Evolutionary conservation across 106 monocot species (phyloP).

Genomic region (Hemerocallis citrina): DNA sequence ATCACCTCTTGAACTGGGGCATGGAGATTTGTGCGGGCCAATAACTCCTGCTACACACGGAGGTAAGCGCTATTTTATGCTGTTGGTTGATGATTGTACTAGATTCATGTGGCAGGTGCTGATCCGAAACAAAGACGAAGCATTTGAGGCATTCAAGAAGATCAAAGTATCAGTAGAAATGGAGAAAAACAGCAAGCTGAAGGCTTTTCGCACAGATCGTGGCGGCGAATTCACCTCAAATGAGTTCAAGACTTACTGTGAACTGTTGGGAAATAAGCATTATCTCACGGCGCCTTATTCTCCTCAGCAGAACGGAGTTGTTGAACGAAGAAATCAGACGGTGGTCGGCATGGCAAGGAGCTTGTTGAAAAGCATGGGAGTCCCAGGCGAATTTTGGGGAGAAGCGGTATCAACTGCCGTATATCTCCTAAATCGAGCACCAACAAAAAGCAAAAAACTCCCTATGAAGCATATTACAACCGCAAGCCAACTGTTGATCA

Average conservation of each 20-base stretch:
- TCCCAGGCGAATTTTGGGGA: constrained; percentile 21
- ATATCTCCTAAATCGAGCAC: constrained; percentile 19
- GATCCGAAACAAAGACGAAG: too few relatives aligned
- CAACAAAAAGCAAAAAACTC: constrained; percentile 17
- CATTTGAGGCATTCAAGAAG: constrained; percentile 9
- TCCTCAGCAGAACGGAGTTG: constrained; percentile 22
- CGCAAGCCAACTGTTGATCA: constrained; percentile 4
- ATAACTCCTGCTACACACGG: too few relatives aligned
- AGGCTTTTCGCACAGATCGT: constrained; percentile 1
- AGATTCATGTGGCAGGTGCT: too few relatives aligned
- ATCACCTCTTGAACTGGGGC: neutral
- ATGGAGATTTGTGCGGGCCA: constrained; percentile 12
- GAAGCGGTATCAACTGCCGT: constrained; percentile 25
- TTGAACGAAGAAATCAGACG: too few relatives aligned
- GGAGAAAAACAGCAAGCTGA: neutral
- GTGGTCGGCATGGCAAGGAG: constrained; percentile 14
- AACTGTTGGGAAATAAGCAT: neutral
- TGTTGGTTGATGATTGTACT: too few relatives aligned
- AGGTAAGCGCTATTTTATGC: too few relatives aligned
- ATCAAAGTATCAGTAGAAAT: neutral
- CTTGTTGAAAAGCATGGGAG: constrained; percentile 11
- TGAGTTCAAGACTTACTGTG: constrained; percentile 12
- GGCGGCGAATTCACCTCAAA: constrained; percentile 6
- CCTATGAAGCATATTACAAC: constrained; percentile 18
- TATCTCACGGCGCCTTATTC: constrained; percentile 9